A percentile compares a stretch with the other conserved stretches of the same genome.
These are phyloP conservation scores for Priceomyces medius DNA, from an alignment of 805 yeast species.

Conservation along the genomic window DNA sequence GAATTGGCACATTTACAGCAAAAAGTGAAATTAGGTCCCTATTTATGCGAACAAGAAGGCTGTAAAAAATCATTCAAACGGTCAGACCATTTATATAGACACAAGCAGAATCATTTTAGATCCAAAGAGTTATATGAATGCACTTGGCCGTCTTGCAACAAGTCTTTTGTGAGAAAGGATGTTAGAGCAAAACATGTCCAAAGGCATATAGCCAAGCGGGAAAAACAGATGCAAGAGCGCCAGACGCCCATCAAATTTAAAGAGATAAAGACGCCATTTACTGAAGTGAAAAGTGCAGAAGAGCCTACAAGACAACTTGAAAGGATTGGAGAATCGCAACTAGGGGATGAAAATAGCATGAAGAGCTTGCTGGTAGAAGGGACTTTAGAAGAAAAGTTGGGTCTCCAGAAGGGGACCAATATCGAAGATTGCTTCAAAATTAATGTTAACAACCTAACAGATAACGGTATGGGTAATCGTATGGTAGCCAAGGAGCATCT, in stretches of 20 bases:
- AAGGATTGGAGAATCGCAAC: neutral
- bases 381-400: neutral
- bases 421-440: neutral
- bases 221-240: conserved; percentile 7
- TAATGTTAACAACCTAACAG: neutral
- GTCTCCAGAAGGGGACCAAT: neutral
- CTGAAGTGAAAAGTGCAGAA: neutral
- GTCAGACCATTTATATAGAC: conserved; percentile 13
- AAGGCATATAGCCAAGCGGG: conserved; percentile 8
- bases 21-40: neutral
- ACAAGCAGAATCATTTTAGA: conserved; percentile 10
- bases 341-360: neutral
- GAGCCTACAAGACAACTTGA: neutral
- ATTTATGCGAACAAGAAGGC: conserved; percentile 8
- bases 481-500: neutral
- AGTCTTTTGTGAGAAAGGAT: conserved; percentile 13
- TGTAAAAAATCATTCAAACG: conserved; percentile 11
- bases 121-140: conserved; percentile 6
- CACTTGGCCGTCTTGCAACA: conserved; percentile 9
- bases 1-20: neutral
- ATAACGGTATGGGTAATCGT: too few species aligned
- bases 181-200: conserved; percentile 11
- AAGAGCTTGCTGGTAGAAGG: neutral
- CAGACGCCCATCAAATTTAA: conserved; percentile 10
- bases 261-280: conserved; percentile 4